Conservation (phyloP, 345 rosid species). For the Ceriops tagal region DNA sequence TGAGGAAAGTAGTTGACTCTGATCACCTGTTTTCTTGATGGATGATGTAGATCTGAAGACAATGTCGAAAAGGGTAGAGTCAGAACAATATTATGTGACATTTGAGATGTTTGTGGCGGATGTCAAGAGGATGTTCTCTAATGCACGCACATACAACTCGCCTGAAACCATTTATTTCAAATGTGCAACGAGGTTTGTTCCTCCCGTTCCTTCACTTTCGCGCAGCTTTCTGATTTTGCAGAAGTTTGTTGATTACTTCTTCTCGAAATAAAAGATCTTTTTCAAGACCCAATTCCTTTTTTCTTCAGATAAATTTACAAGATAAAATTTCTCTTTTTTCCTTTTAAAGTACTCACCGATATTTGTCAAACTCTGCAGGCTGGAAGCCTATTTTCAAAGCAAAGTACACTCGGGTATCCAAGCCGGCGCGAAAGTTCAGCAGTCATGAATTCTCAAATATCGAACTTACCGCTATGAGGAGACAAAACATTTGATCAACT, state of each 20-base stretch:
- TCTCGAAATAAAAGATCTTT: neutral
- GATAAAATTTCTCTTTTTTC: too few relatives aligned
- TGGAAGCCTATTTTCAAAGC: slow-evolving; percentile 72
- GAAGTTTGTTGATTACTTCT: neutral
- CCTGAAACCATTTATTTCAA: slow-evolving; percentile 89
- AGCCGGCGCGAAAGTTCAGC: slow-evolving; percentile 60
- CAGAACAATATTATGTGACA: slow-evolving; percentile 90
- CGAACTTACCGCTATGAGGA: too few relatives aligned
- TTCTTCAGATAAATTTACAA: too few relatives aligned
- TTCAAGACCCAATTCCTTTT: too few relatives aligned
- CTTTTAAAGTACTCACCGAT: too few relatives aligned
- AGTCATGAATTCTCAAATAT: slow-evolving; percentile 11
- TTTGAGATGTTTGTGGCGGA: slow-evolving; percentile 96
- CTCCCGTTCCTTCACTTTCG: neutral
- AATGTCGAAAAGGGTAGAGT: slow-evolving; percentile 84
- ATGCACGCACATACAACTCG: slow-evolving; percentile 87
- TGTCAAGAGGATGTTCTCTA: slow-evolving; percentile 87
- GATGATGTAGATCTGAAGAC: slow-evolving; percentile 77
- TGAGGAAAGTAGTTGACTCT: too few relatives aligned
- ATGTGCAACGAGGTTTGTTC: slow-evolving; percentile 71
- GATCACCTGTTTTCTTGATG: neutral
- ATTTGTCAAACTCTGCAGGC: slow-evolving; percentile 43
- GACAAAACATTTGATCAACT: too few relatives aligned
- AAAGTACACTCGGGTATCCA: slow-evolving; percentile 88
- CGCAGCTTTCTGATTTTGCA: neutral